Conservation (phyloP, 202 grass and related monocot species). For the Schoenoplectus tabernaemontani region DNA sequence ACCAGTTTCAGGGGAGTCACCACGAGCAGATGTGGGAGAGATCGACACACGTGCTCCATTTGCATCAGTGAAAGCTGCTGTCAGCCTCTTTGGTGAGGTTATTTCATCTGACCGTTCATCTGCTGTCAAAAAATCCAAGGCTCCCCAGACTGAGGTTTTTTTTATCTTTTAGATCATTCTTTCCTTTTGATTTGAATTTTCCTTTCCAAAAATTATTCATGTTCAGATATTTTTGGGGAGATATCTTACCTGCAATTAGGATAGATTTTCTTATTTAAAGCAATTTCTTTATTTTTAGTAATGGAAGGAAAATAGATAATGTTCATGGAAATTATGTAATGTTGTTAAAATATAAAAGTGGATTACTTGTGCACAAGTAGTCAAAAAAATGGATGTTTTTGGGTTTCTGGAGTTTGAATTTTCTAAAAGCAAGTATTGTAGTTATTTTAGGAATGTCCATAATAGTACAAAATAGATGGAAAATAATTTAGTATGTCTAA, state of each 20-base stretch:
- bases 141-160: conserved; percentile 57
- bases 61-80: conserved; percentile 84
- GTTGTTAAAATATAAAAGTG: background rate
- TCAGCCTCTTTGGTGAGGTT: conserved; percentile 83
- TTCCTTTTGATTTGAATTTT: background rate
- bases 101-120: conserved; percentile 49
- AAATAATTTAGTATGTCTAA: no score
- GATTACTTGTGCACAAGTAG: background rate
- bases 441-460: no score
- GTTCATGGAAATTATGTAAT: background rate
- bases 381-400: background rate
- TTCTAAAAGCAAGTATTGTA: background rate
- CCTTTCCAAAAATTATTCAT: background rate
- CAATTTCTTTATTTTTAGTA: background rate
- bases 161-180: background rate
- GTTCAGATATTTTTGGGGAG: background rate
- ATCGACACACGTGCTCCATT: conserved; percentile 89
- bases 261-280: background rate
- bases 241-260: background rate
- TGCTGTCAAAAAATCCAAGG: conserved; percentile 45
- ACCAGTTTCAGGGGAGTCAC: conserved; percentile 22
- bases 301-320: background rate
- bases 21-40: conserved; percentile 61
- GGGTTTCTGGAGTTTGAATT: background rate
- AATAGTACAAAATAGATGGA: no score